Evolutionary conservation across 2,329 filamentous ascomycete species (phyloP).

Genomic region (Coniochaeta sp.): DNA sequence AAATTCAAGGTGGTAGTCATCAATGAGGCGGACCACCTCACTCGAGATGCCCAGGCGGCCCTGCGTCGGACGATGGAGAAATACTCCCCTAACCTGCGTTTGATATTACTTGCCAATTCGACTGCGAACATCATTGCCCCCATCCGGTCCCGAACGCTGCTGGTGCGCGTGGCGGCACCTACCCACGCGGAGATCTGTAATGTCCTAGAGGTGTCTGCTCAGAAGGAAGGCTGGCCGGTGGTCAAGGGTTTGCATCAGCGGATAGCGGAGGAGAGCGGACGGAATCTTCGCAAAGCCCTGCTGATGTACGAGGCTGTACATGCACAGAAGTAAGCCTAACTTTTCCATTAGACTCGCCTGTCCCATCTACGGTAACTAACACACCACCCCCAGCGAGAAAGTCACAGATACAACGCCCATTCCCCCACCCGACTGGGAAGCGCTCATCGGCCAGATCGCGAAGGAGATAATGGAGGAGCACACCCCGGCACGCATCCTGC

Average conservation of each 20-base stretch:
- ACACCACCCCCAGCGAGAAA: constrained; percentile 60
- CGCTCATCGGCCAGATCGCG: constrained; percentile 81
- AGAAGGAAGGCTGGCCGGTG: constrained; percentile 77
- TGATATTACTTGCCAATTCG: constrained; percentile 90
- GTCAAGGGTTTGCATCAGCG: constrained; percentile 69
- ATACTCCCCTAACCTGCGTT: constrained; percentile 86
- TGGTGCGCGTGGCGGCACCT: constrained; percentile 87
- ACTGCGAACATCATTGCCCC: constrained; percentile 99
- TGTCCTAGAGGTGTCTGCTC: constrained; percentile 62
- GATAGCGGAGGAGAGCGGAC: constrained; percentile 83
- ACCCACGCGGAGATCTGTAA: constrained; percentile 76
- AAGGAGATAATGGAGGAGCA: constrained; percentile 89
- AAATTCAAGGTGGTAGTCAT: constrained; percentile 98
- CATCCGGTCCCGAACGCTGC: constrained; percentile 82
- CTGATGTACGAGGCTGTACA: constrained; percentile 97
- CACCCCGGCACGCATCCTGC: constrained; percentile 78
- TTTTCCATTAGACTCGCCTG: not conserved
- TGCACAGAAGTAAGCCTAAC: constrained; percentile 74
- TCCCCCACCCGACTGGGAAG: constrained; percentile 95
- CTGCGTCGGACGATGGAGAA: constrained; percentile 97
- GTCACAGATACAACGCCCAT: constrained; percentile 82
- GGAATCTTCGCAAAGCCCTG: constrained; percentile 82
- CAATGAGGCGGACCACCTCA: constrained; percentile 95
- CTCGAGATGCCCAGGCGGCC: constrained; percentile 89
- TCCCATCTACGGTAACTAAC: not conserved